Evolutionary conservation across 345 rosid genomes (phyloP), one percentile per base, ranked within the genome.

Genomic region (Lepidium africanum): DNA sequence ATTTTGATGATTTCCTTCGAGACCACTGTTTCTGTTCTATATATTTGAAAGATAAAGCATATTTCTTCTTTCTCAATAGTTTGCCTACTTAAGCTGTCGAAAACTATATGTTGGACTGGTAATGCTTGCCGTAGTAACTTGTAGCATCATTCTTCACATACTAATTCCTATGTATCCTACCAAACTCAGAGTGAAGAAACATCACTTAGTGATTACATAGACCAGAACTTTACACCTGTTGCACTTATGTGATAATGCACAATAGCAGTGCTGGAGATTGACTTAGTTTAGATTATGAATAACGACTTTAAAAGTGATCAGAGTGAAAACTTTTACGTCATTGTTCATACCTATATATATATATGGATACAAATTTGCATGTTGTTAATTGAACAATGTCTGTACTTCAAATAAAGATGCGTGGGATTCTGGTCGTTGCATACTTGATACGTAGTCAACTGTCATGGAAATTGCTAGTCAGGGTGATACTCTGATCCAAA

Each of bases 391-490:
- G 9, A 1, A 64, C 47, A 15, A 32, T 9, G 16, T 3, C n/a
- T 27, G 33, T 48, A 17, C 14, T 7, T 25, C 4, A 25, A 16
- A 39, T 33, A 63, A 10, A 43, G 9, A 38, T 73, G 21, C 5
- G 21, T 48, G 51, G 40, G 37, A 30, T 57, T 55, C 19, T 37
- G 59, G 39, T 45, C 40, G 59, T 56, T 57, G 67, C 45, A 49
- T 65, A 41, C 52, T 59, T 74, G 59, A 47, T 57, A 57, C 27
- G 3, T 9, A 52, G 40, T 74, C 40, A 43, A 60, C 25, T 60
- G 43, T 60, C 50, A 43, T 53, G 51, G 63, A 43, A 56, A 43
- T 74, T 60, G 54, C 54, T 17, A 74, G 61, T 36, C 16, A 36
- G 45, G 37, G 61, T 41, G 23, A 40, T 67, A 48, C 54, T 36